Conservation (phyloP, 768 basidiomycete genomes). For the Boletus rubropictus region DNA sequence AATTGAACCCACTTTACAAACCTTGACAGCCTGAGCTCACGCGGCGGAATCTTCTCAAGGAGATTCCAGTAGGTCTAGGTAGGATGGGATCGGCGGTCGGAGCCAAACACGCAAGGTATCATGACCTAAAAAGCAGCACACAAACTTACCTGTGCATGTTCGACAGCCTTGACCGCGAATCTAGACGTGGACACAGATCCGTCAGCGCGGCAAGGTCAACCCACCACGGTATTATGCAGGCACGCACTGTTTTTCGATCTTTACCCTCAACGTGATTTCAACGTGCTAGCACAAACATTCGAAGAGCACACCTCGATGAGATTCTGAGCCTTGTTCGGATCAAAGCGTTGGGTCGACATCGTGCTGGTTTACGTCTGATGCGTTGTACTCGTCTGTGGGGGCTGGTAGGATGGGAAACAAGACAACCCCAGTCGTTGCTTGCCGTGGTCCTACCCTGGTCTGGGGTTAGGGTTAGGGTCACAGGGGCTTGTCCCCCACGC, state of each 20-base stretch:
- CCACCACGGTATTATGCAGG: neutral
- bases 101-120: slow-evolving; percentile 3
- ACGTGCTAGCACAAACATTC: slow-evolving; percentile 5
- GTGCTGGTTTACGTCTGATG: slow-evolving; percentile 21
- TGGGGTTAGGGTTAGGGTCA: slow-evolving; percentile 28
- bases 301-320: slow-evolving; percentile 62
- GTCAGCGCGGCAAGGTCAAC: slow-evolving; percentile 5
- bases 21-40: slow-evolving; percentile 78
- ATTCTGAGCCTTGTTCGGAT: slow-evolving; percentile 91
- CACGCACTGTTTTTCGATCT: slow-evolving; percentile 96
- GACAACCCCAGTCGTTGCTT: slow-evolving; percentile 1
- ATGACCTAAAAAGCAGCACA: slow-evolving; percentile 5
- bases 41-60: slow-evolving; percentile 72
- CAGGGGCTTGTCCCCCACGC: neutral
- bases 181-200: slow-evolving; percentile 11
- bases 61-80: slow-evolving; percentile 91
- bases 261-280: slow-evolving; percentile 20
- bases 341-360: slow-evolving; percentile 57
- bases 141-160: slow-evolving; percentile 82
- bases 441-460: too few relatives aligned
- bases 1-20: slow-evolving; percentile 31
- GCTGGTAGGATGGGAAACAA: neutral
- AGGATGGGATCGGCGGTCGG: slow-evolving; percentile 6
- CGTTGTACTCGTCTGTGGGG: neutral
- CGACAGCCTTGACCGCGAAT: slow-evolving; percentile 78